A percentile compares a stretch with the other conserved stretches of the same genome.
Evolutionary conservation across 1,284 basidiomycete genomes (phyloP).

Genomic region (Ceratobasidium sp.): DNA sequence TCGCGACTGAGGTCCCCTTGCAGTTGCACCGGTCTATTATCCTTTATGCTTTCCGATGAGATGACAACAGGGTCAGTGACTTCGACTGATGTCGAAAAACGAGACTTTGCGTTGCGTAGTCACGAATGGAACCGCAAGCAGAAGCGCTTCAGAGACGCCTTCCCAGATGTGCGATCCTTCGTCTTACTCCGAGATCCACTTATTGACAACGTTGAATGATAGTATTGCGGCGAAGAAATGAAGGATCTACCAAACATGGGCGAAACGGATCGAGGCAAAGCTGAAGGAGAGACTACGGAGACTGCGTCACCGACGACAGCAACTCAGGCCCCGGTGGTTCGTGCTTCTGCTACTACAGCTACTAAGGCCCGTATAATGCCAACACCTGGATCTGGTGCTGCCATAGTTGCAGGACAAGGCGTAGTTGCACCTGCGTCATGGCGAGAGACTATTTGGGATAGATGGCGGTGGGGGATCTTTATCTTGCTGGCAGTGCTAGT

Average conservation of each 20-base stretch:
- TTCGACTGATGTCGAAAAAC: slow-evolving; percentile 84
- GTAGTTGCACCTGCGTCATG: slow-evolving; percentile 60
- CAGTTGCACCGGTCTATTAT: slow-evolving; percentile 93
- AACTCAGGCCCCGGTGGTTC: slow-evolving; percentile 48
- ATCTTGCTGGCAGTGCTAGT: slow-evolving; percentile 81
- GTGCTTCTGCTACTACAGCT: slow-evolving; percentile 43
- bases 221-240: slow-evolving; percentile 78
- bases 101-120: slow-evolving; percentile 79
- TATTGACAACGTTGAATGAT: slow-evolving; percentile 28
- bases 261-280: slow-evolving; percentile 72
- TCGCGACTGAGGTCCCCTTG: slow-evolving; percentile 34
- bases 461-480: slow-evolving; percentile 84
- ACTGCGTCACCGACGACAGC: slow-evolving; percentile 23
- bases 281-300: slow-evolving; percentile 48
- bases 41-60: slow-evolving; percentile 97
- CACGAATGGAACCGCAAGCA: slow-evolving; percentile 88
- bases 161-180: slow-evolving; percentile 77
- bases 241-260: slow-evolving; percentile 92
- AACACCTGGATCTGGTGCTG: slow-evolving; percentile 49
- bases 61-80: slow-evolving; percentile 95
- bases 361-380: slow-evolving; percentile 47
- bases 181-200: slow-evolving; percentile 13
- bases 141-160: slow-evolving; percentile 85
- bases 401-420: slow-evolving; percentile 46
- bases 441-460: slow-evolving; percentile 79